Evolutionary conservation across 2,329 filamentous ascomycete genomes (phyloP), one percentile per base, ranked within the genome.

Genomic region (Cordyceps cicadae): DNA sequence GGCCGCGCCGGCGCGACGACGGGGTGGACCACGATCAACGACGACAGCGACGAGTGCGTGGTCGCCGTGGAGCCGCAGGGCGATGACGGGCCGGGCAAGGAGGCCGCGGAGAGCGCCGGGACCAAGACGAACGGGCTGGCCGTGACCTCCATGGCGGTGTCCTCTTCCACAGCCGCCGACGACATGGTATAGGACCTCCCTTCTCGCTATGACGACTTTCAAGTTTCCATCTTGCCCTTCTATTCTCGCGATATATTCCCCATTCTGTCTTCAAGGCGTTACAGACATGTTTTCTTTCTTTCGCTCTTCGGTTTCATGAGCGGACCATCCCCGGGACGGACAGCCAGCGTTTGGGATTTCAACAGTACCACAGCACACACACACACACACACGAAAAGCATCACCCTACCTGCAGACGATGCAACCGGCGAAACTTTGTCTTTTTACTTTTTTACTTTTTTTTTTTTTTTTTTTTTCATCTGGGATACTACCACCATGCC

Each of bases 21-120:
- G 34, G 66, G 66, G 0, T 67, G 66, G 66, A 67, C 66, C 1
- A 63, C 63, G 1, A 67, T 68, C 17, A 65, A 64, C 26, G 62
- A 64, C 19, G 62, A 64, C 19, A 64, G 66, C 53, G 66, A 68
- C 19, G 66, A 68, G 54, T 59, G 54, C 41, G 64, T 66, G 11
- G 46, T 63, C 54, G 64, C 66, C 14, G 46, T 63, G 53, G 58
- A 59, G 45, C 59, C 12, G 49, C 49, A 34, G n/a, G 34, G 15
- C 17, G 49, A 19, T 17, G n/a, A 4, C 29, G 49, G 17, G 12
- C 15, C 15, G 6, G 8, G 39, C 3, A 5, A 15, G n/a, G 17
- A 12, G n/a, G 3, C 39, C 15, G 2, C 39, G 8, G 34, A 34
- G 29, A 12, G 17, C 24, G 46, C 9, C 6, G 29, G 5, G 19